These are phyloP conservation scores for Stephanocyclus meneghinianus DNA, from an alignment of 352 stramenopile species.

Conservation along the genomic window DNA sequence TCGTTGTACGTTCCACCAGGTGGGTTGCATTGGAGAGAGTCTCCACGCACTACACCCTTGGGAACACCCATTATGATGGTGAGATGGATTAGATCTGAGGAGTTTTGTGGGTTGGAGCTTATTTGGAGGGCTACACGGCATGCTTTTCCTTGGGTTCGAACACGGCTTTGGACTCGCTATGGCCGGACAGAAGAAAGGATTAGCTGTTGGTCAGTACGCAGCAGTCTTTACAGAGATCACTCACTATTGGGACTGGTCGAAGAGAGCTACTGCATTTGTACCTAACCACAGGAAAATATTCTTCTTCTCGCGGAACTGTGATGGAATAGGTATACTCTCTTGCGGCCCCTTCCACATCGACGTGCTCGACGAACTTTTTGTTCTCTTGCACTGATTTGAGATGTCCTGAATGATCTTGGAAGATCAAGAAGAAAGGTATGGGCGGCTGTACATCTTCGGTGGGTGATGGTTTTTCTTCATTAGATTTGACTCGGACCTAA, in stretches of 20 bases:
- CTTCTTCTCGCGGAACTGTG: slow-evolving; percentile 63
- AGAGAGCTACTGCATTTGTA: slow-evolving; percentile 75
- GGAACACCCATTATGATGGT: slow-evolving; percentile 81
- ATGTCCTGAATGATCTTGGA: slow-evolving; percentile 68
- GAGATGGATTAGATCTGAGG: slow-evolving; percentile 67
- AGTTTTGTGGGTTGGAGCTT: slow-evolving; percentile 80
- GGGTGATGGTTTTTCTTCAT: slow-evolving; percentile 18
- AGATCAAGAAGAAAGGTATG: slow-evolving; percentile 64
- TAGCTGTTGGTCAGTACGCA: not conserved
- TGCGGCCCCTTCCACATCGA: slow-evolving; percentile 27
- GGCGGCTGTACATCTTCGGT: slow-evolving; percentile 6
- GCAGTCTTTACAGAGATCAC: slow-evolving; percentile 24
- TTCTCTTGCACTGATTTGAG: slow-evolving; percentile 75
- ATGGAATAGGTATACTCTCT: slow-evolving; percentile 57
- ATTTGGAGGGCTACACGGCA: slow-evolving; percentile 78
- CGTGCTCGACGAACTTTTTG: slow-evolving; percentile 68
- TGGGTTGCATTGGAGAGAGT: slow-evolving; percentile 70
- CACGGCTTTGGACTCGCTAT: slow-evolving; percentile 73
- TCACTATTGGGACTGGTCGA: slow-evolving; percentile 78
- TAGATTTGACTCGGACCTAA: slow-evolving; percentile 44
- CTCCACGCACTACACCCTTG: slow-evolving; percentile 46
- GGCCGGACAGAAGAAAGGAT: slow-evolving; percentile 4
- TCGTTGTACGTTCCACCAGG: slow-evolving; percentile 77
- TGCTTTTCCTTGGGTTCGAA: slow-evolving; percentile 56
- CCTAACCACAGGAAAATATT: slow-evolving; percentile 74